phyloP scores from a whole-genome alignment of 352 stramenopile species.

The Phytophthora chlamydospora region DNA sequence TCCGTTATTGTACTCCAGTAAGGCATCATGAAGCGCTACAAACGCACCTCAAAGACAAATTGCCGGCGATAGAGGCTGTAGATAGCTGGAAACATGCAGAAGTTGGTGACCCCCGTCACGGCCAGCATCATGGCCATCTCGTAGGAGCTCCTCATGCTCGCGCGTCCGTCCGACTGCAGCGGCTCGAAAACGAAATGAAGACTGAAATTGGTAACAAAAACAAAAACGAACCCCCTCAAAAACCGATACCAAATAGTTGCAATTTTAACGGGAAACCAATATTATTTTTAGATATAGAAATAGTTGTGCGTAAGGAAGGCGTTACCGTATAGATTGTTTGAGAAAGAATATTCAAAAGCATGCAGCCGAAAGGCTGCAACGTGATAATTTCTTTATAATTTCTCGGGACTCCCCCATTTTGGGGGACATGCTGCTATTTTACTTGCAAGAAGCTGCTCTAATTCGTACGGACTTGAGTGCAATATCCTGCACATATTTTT shows the following conservation, averaged over 20 bases:
- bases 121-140: constrained; percentile 73
- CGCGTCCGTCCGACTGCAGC: not conserved
- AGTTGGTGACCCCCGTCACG: constrained; percentile 77
- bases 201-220: not conserved
- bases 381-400: constrained; percentile 92
- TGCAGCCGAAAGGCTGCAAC: constrained; percentile 76
- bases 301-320: constrained; percentile 26
- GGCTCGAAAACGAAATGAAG: constrained; percentile 3
- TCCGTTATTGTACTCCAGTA: not conserved
- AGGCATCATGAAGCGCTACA: not conserved
- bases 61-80: constrained; percentile 57
- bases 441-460: no score
- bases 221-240: no score
- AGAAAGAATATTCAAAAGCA: not conserved
- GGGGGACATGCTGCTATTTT: constrained; percentile 25
- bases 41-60: constrained; percentile 74
- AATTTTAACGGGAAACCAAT: no score
- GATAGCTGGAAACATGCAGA: constrained; percentile 81
- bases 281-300: not conserved
- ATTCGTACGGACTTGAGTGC: no score
- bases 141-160: constrained; percentile 63
- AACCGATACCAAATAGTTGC: no score
- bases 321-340: not conserved
- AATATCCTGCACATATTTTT: no score
- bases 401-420: constrained; percentile 68